A percentile compares a stretch with the other conserved stretches of the same genome.
phyloP scores from a whole-genome alignment of 176 grass and related monocot species.

The Paspalum vaginatum region DNA sequence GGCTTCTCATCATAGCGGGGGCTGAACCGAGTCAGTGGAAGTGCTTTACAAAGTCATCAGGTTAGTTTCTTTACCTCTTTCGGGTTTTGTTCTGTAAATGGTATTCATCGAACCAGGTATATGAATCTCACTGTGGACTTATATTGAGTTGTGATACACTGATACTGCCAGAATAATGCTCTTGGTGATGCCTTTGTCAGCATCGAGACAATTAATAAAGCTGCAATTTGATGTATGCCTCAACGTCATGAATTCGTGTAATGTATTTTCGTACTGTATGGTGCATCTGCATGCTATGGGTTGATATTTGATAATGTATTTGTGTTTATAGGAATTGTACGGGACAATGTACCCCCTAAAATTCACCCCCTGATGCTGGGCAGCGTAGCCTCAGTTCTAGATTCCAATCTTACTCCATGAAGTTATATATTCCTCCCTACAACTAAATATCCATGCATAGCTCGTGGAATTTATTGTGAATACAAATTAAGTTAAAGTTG shows the following conservation, averaged over 20 bases:
- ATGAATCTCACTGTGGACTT: neutral
- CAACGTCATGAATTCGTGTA: neutral
- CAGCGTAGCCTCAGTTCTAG: no score
- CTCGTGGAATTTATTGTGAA: no score
- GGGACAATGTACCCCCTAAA: no score
- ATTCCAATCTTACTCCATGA: no score
- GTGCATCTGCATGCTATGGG: neutral
- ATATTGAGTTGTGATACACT: neutral
- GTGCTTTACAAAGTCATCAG: neutral
- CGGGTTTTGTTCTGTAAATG: neutral
- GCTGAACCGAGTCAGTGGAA: neutral
- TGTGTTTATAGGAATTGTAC: neutral
- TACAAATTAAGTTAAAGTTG: no score
- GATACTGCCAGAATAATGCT: neutral
- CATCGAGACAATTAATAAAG: neutral
- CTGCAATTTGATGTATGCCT: neutral
- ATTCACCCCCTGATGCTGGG: no score
- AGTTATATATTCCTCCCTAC: no score
- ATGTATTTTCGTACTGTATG: no score
- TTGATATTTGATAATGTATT: neutral
- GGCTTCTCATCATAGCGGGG: neutral
- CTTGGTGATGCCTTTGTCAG: neutral
- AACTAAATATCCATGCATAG: no score
- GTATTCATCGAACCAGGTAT: constrained; percentile 3
- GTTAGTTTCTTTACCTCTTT: neutral